A percentile compares a stretch with the other conserved stretches of the same genome.
phyloP scores from a whole-genome alignment of 2,329 filamentous ascomycete genomes.

The Trichoderma polysporum region DNA sequence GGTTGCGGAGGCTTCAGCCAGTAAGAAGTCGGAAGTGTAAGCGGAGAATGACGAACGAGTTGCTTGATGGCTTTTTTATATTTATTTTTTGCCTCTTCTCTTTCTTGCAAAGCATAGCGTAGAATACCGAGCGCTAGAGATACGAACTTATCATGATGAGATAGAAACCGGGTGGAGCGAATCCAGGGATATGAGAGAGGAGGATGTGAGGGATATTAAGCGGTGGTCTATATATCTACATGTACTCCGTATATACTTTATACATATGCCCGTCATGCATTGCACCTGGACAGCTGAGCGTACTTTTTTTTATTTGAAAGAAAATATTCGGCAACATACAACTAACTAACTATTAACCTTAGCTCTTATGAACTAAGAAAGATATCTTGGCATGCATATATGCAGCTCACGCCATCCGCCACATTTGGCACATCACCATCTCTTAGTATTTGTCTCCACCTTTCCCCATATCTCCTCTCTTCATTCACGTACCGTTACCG shows the following conservation, averaged over 20 bases:
- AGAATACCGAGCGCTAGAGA: neutral
- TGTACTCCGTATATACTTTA: neutral
- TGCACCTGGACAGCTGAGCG: neutral
- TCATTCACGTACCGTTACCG: neutral
- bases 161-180: slow-evolving; percentile 10
- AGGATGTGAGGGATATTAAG: neutral
- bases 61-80: neutral
- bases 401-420: neutral
- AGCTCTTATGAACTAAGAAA: no score
- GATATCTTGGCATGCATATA: neutral
- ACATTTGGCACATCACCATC: neutral
- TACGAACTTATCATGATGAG: neutral
- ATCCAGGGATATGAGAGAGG: neutral
- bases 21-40: slow-evolving; percentile 32
- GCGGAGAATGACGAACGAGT: slow-evolving; percentile 17
- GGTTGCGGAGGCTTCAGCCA: slow-evolving; percentile 43
- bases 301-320: neutral
- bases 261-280: no score
- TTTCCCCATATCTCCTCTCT: neutral
- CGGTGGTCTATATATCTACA: neutral
- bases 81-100: neutral
- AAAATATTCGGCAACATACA: neutral
- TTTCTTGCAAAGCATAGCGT: neutral
- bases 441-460: neutral
- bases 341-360: no score